phyloP scores from a whole-genome alignment of 2,329 filamentous ascomycete genomes.

The Xylariaceae sp. region DNA sequence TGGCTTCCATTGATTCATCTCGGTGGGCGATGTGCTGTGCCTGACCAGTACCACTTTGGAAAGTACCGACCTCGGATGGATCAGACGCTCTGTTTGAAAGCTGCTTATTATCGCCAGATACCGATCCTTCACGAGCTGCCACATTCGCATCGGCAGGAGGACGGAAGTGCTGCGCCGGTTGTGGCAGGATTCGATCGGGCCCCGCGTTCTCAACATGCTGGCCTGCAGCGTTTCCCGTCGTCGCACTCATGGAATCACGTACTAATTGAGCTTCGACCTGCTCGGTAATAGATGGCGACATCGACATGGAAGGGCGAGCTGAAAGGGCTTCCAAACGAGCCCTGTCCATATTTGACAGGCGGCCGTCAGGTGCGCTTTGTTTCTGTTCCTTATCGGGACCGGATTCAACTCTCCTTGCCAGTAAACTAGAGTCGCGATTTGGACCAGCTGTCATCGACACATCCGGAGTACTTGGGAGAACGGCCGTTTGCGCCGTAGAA shows the following conservation, averaged over 20 bases:
- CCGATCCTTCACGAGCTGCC: not conserved
- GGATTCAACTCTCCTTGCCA: conserved; percentile 42
- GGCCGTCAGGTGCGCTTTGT: conserved; percentile 6
- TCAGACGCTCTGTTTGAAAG: not conserved
- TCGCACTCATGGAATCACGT: conserved; percentile 13
- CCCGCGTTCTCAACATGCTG: not conserved
- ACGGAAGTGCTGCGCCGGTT: not conserved
- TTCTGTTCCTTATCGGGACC: conserved; percentile 3
- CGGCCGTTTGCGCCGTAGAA: conserved; percentile 68
- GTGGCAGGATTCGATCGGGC: not conserved
- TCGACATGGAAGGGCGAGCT: conserved; percentile 6
- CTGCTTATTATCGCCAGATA: not conserved
- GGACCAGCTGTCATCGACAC: conserved; percentile 70
- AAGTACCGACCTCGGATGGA: not conserved
- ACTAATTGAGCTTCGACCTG: conserved; percentile 21
- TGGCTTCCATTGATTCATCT: not conserved
- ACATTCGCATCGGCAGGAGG: not conserved
- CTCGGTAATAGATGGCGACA: conserved; percentile 19
- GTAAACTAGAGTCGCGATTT: conserved; percentile 59
- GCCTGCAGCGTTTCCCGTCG: conserved; percentile 1
- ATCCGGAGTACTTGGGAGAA: conserved; percentile 64
- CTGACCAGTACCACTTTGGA: not conserved
- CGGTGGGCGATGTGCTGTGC: not conserved
- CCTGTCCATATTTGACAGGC: conserved; percentile 24
- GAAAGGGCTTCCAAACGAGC: not conserved